Evolutionary conservation across 352 stramenopile genomes (phyloP).

Genomic region (Saprolegnia parasitica): DNA sequence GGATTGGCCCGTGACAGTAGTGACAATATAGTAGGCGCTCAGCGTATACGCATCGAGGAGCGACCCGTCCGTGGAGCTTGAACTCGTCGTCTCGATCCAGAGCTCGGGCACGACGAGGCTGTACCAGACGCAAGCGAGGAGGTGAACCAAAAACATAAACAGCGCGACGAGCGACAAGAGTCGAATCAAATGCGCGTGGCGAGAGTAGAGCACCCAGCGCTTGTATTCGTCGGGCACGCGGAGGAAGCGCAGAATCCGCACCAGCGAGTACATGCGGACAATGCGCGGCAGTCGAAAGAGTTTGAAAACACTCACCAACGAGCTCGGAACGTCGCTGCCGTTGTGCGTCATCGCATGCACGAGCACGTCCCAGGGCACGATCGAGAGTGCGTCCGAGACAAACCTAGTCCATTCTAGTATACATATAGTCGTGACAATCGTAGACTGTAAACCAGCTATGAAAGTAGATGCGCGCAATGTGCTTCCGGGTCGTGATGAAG

Average conservation of each 20-base stretch:
- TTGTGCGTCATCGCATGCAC: slow-evolving; percentile 48
- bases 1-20: slow-evolving; percentile 80
- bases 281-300: slow-evolving; percentile 56
- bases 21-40: slow-evolving; percentile 56
- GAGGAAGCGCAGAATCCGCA: slow-evolving; percentile 62
- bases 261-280: slow-evolving; percentile 54
- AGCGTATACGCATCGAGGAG: slow-evolving; percentile 48
- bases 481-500: slow-evolving; percentile 54
- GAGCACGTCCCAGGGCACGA: slow-evolving; percentile 63
- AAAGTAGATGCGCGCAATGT: slow-evolving; percentile 54
- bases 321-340: slow-evolving; percentile 39
- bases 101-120: slow-evolving; percentile 36
- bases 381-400: slow-evolving; percentile 70
- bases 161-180: slow-evolving; percentile 57
- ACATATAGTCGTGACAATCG: background rate
- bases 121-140: slow-evolving; percentile 75
- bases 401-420: slow-evolving; percentile 38
- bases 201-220: slow-evolving; percentile 75
- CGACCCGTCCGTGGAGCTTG: background rate
- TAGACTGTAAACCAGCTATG: slow-evolving; percentile 55
- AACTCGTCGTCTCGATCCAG: slow-evolving; percentile 41
- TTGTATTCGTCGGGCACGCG: slow-evolving; percentile 67
- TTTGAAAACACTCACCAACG: slow-evolving; percentile 58
- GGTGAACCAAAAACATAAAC: slow-evolving; percentile 75
- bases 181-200: slow-evolving; percentile 65